phyloP scores from a whole-genome alignment of 2,329 filamentous ascomycete species.

The Hymenoscyphus fructigenus region DNA sequence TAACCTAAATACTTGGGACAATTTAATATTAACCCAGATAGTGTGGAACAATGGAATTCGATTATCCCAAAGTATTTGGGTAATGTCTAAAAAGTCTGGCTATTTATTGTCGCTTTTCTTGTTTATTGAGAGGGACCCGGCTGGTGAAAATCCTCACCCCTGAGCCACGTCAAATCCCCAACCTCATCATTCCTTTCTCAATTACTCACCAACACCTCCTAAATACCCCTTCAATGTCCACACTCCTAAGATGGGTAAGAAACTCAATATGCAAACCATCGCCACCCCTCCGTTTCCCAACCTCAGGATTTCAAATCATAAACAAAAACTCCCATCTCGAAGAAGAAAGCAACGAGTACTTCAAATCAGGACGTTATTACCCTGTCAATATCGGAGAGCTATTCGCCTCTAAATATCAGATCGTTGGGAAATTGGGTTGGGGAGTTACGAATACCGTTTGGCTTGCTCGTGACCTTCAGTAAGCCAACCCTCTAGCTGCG shows the following conservation, averaged over 20 bases:
- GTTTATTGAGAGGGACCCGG: too few species aligned
- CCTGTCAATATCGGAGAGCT: conserved; percentile 25
- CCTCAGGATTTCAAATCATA: conserved; percentile 7
- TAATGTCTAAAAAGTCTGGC: too few species aligned
- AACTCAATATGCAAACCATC: not conserved
- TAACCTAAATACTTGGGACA: too few species aligned
- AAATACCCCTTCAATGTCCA: too few species aligned
- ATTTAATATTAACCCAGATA: too few species aligned
- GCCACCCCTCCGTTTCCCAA: conserved; percentile 6
- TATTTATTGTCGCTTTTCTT: too few species aligned
- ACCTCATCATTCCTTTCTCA: too few species aligned
- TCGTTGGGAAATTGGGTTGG: conserved; percentile 26
- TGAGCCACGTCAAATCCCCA: too few species aligned
- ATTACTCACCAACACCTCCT: too few species aligned
- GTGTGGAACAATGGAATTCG: too few species aligned
- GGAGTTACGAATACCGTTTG: conserved; percentile 24
- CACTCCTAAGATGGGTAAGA: not conserved
- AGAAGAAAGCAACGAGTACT: conserved; percentile 11
- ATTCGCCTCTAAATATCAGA: conserved; percentile 21
- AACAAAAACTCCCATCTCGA: conserved; percentile 19
- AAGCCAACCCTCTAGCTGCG: not conserved
- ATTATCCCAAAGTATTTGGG: too few species aligned
- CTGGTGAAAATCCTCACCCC: too few species aligned
- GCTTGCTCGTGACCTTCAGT: conserved; percentile 22
- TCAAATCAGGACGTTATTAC: conserved; percentile 11